A percentile compares a stretch with the other conserved stretches of the same genome.
Conservation (phyloP, 352 stramenopile species). For the Phytophthora citrophthora region DNA sequence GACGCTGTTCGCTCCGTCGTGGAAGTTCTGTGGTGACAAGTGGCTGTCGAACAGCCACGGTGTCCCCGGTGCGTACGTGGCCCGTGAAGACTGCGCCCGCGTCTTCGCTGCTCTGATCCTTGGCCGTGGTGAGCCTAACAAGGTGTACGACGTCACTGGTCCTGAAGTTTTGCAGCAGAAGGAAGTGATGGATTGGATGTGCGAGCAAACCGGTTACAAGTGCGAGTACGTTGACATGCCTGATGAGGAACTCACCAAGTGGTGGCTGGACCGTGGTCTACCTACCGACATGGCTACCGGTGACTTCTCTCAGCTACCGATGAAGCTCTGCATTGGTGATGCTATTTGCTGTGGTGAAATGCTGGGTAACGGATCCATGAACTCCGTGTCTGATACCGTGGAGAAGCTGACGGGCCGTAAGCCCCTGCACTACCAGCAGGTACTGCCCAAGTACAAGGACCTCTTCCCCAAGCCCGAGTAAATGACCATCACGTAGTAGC, state of each 20-base stretch:
- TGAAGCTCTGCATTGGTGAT: slow-evolving; percentile 38
- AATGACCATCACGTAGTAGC: too few species aligned
- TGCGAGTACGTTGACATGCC: slow-evolving; percentile 36
- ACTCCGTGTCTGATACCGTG: slow-evolving; percentile 22
- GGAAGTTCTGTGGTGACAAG: slow-evolving; percentile 34
- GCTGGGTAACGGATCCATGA: slow-evolving; percentile 38
- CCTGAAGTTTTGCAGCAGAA: slow-evolving; percentile 24
- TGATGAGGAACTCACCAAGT: slow-evolving; percentile 32
- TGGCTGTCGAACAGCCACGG: slow-evolving; percentile 34
- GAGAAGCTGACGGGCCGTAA: slow-evolving; percentile 37
- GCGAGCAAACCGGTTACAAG: slow-evolving; percentile 28
- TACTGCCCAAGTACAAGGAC: slow-evolving; percentile 31
- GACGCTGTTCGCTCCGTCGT: slow-evolving; percentile 33
- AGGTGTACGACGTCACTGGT: slow-evolving; percentile 32
- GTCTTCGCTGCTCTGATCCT: slow-evolving; percentile 30
- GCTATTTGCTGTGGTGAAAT: slow-evolving; percentile 36
- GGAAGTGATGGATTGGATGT: slow-evolving; percentile 40
- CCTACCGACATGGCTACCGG: slow-evolving; percentile 25
- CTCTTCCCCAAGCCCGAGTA: slow-evolving; percentile 29
- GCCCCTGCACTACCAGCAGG: slow-evolving; percentile 26
- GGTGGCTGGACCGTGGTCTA: slow-evolving; percentile 32
- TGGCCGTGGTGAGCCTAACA: slow-evolving; percentile 28
- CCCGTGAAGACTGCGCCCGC: slow-evolving; percentile 9
- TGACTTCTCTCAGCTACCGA: slow-evolving; percentile 33
- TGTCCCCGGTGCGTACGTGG: slow-evolving; percentile 15